Evolutionary conservation across 2,329 filamentous ascomycete genomes (phyloP), one percentile per base, ranked within the genome.

Genomic region (Penicillium vulpinum): DNA sequence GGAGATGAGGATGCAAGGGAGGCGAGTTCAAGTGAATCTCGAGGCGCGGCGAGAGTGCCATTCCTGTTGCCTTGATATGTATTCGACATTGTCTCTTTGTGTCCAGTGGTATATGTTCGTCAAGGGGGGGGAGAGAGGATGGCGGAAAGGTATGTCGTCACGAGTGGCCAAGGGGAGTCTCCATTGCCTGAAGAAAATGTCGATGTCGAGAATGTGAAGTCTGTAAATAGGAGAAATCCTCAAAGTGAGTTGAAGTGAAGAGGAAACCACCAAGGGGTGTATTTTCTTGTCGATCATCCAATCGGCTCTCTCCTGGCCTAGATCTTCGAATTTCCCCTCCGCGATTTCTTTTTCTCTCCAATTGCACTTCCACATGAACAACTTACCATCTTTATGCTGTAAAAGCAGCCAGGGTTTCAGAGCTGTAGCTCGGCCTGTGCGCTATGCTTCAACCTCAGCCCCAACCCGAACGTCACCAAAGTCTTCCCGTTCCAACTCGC

Each of bases 1-100:
- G 82, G 84, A 65, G 89, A 91, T 64, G 89, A 92, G 60, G 91
- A 96, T 58, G 93, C 94, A 62, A 99, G 86, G 51, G 92, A 97
- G 59, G 92, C 94, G 57, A 99, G 88, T 80, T 99, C 94, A 70
- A 99, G 86, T 45, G 93, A 97, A 82, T 99, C 94, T 78, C 94
- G 90, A 60, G 85, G 78, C 13, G 79, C 77, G 58, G 67, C 61
- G 29, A 62, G 61, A 44, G 60, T 67, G 51, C 65, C 68, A 53
- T 67, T 67, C 58, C 66, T 64, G 52, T 61, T 57, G n/a, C 67
- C 68, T 50, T 67, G 65, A 48, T 71, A 73, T 44, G 68, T 54
- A 51, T 62, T 71, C 60, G 72, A 71, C 72, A 76, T 54, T 13
- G 74, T 51, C 55, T 56, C 47, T 59, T 57, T 53, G 26, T 58